phyloP scores from a whole-genome alignment of 768 basidiomycete genomes.

The Naganishia antarctica region DNA sequence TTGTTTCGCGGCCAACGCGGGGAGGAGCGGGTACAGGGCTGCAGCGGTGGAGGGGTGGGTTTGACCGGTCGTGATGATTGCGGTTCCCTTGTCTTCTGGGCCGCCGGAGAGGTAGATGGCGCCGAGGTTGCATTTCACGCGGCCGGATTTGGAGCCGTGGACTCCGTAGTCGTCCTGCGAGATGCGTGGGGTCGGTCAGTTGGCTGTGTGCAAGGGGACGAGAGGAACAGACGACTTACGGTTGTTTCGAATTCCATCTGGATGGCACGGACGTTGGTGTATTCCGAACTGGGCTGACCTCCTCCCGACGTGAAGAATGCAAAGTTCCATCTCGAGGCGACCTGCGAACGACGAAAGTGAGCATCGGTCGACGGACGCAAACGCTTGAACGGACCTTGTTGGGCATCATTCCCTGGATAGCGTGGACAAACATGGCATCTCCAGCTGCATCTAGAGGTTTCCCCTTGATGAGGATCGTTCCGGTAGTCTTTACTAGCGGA shows the following conservation, averaged over 20 bases:
- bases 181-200: conserved; percentile 16
- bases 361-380: background rate
- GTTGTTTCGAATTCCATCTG: conserved; percentile 94
- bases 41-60: conserved; percentile 29
- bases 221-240: background rate
- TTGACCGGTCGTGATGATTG: conserved; percentile 41
- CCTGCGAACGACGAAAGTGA: conserved; percentile 23
- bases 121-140: conserved; percentile 79
- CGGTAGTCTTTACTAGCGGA: conserved; percentile 64
- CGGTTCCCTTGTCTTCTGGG: conserved; percentile 9
- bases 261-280: conserved; percentile 68
- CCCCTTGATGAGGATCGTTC: conserved; percentile 66
- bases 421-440: conserved; percentile 73
- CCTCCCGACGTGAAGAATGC: conserved; percentile 71
- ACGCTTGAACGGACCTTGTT: conserved; percentile 58
- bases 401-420: conserved; percentile 97
- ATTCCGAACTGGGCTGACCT: conserved; percentile 54
- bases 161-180: conserved; percentile 63
- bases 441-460: conserved; percentile 51
- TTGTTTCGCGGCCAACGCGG: conserved; percentile 4
- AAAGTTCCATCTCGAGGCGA: conserved; percentile 95
- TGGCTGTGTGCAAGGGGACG: background rate
- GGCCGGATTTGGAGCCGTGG: conserved; percentile 72
- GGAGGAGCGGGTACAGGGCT: conserved; percentile 4
- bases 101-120: conserved; percentile 35